Evolutionary conservation across 73 alveolate genomes (phyloP).

Genomic region (Paramecium sonneborni): DNA sequence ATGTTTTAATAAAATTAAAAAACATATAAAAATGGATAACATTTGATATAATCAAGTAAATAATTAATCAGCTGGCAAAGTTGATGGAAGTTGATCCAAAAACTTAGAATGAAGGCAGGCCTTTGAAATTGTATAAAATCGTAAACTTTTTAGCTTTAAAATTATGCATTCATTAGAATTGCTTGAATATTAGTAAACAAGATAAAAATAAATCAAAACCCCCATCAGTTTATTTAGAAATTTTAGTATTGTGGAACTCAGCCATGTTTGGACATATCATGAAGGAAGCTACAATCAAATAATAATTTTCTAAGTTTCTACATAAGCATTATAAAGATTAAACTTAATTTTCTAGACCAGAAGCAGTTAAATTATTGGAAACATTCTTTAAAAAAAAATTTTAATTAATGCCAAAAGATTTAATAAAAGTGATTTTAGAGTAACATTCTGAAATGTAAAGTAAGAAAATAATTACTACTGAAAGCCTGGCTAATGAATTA

Average conservation of each 20-base stretch:
- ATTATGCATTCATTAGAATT: constrained; percentile 39
- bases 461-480: not conserved
- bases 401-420: constrained; percentile 23
- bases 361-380: not conserved
- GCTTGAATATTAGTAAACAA: not conserved
- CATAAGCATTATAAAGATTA: not conserved
- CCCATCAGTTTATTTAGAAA: constrained; percentile 18
- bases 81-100: constrained; percentile 16
- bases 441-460: not conserved
- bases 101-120: not conserved
- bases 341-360: not conserved
- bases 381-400: not conserved
- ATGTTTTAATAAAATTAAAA: constrained; percentile 12
- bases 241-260: constrained; percentile 30
- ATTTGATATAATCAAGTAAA: not conserved
- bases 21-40: constrained; percentile 46
- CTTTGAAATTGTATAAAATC: not conserved
- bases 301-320: not conserved
- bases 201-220: not conserved
- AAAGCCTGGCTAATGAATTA: not conserved
- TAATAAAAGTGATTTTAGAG: not conserved
- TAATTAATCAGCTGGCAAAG: not conserved
- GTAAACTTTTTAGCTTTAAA: constrained; percentile 32
- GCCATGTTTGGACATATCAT: not conserved
- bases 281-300: not conserved